These are phyloP conservation scores for Aspergillus viridinutans DNA, from an alignment of 2,329 filamentous ascomycete genomes.

Conservation along the genomic window DNA sequence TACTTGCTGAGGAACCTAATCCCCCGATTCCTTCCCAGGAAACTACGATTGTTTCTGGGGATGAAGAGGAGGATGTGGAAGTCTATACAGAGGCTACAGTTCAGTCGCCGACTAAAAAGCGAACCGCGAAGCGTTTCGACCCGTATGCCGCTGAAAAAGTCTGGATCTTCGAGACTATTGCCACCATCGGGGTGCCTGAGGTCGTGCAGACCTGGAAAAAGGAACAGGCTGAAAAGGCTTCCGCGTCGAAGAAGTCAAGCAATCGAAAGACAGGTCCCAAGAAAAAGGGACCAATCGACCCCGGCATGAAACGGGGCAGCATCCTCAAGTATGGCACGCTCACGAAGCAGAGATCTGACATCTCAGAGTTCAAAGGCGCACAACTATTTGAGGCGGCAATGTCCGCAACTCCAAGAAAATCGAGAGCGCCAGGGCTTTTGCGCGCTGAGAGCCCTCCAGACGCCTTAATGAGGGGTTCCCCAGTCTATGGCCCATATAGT, in stretches of 20 bases:
- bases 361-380: conserved; percentile 25
- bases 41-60: conserved; percentile 23
- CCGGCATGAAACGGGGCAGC: conserved; percentile 38
- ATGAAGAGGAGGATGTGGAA: conserved; percentile 32
- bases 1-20: conserved; percentile 67
- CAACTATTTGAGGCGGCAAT: conserved; percentile 28
- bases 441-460: conserved; percentile 3
- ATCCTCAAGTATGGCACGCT: conserved; percentile 40
- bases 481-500: conserved; percentile 15
- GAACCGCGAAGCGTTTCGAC: conserved; percentile 50
- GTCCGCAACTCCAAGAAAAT: conserved; percentile 13
- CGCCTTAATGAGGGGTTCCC: conserved; percentile 6
- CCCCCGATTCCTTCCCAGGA: conserved; percentile 40
- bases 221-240: conserved; percentile 29
- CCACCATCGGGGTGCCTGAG: conserved; percentile 61
- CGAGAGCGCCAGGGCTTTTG: conserved; percentile 10
- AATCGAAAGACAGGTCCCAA: conserved; percentile 25
- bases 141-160: conserved; percentile 61
- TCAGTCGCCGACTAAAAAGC: conserved; percentile 21
- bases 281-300: conserved; percentile 37
- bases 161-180: conserved; percentile 65
- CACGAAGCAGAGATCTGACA: conserved; percentile 31
- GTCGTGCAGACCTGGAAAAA: conserved; percentile 63
- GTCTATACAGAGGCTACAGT: conserved; percentile 18
- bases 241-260: conserved; percentile 26